Evolutionary conservation across 1,284 basidiomycete species (phyloP).

Genomic region (Cryptococcus sp.): DNA sequence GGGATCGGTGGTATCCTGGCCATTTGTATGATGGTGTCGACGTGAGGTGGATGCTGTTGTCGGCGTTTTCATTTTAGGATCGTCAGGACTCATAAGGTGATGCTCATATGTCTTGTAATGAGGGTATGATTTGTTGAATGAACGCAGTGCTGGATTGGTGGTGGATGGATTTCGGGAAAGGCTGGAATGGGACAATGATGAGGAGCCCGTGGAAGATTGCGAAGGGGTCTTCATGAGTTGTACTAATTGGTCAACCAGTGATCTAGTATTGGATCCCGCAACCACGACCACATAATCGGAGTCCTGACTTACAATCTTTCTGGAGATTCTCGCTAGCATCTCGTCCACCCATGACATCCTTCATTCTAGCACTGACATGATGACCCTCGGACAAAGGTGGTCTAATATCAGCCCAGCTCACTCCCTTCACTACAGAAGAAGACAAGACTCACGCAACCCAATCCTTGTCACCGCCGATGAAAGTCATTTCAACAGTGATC

Average conservation of each 20-base stretch:
- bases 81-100: not conserved
- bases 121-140: not conserved
- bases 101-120: not conserved
- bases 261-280: not conserved
- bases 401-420: slow-evolving; percentile 12
- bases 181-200: not conserved
- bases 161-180: not conserved
- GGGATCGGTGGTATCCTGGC: not conserved
- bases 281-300: too few species aligned
- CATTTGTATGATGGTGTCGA: not conserved
- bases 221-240: slow-evolving; percentile 24
- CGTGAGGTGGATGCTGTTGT: not conserved
- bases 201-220: slow-evolving; percentile 21
- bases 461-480: slow-evolving; percentile 34
- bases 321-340: slow-evolving; percentile 13
- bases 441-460: slow-evolving; percentile 36
- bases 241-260: slow-evolving; percentile 8
- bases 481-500: slow-evolving; percentile 42
- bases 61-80: not conserved
- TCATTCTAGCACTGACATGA: slow-evolving; percentile 25
- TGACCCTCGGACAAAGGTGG: slow-evolving; percentile 41
- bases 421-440: not conserved
- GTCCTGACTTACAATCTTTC: slow-evolving; percentile 26
- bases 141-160: not conserved
- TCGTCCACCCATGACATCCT: slow-evolving; percentile 20